Base-by-base conservation (phyloP, 2,329 filamentous ascomycete genomes). In the Calonectria montana region DNA sequence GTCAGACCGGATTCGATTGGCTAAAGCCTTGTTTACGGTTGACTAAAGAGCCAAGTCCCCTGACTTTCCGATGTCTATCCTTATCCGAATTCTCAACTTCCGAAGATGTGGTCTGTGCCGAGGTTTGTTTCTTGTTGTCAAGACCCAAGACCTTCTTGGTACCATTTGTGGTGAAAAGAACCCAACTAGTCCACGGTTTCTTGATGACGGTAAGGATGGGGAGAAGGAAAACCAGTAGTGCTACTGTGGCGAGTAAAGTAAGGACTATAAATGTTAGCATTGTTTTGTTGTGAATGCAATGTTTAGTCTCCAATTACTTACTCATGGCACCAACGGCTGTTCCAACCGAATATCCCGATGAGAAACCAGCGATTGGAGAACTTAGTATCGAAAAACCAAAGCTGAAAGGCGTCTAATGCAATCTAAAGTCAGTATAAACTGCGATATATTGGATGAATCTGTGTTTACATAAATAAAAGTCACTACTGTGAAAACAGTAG, bases 401-500 rank as follows among this genome's bases (percentile, higher is more conserved):
- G 15, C 57, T 41, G 10, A 62, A 62, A 10, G 57, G 57, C 16
- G 57, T 62, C 57, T 62, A 21, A 29, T 21, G 3, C 12, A 2
- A n/a, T n/a, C 41, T n/a, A 3, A 27, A 15, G n/a, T 61, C 12
- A 61, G 55, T 8, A 1, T 1, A 29, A 2, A 29, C 43, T 2
- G 6, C 7, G 12, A 8, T 8, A 13, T 13, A 47, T 47, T n/a
- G 3, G 15, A 8, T 31, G 8, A 4, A 31, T 2, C 3, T 9
- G 2, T 12, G 6, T 23, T 31, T n/a, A 62, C 57, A 23, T 62
- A 62, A 25, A 62, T 62, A 6, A 62, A 62, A 6, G 57, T 62
- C 57, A 62, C 57, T 9, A 62, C 57, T 21, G 57, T 62, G 39
- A 62, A 62, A 3, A 62, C 57, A 23, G 39, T 62, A 16, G 57